Conservation (phyloP, 306 rosid species). For the Trichosanthes cucumerina region DNA sequence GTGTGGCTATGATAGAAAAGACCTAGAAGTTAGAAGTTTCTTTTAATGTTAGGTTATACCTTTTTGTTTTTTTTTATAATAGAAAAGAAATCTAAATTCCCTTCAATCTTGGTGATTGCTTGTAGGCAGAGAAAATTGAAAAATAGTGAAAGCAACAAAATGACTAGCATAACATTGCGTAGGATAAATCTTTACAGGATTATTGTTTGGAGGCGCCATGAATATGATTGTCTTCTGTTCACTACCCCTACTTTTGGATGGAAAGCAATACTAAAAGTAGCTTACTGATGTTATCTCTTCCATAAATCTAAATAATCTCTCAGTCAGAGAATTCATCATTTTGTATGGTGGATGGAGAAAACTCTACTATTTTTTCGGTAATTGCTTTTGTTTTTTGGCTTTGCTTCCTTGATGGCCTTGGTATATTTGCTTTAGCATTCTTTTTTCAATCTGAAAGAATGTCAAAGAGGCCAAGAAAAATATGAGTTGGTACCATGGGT, state of each 20-base stretch:
- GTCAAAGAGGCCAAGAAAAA: background rate
- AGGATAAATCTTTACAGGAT: background rate
- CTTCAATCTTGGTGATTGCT: constrained; percentile 1
- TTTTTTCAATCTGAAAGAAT: background rate
- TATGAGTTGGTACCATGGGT: background rate
- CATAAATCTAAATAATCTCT: background rate
- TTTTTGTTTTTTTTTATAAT: background rate
- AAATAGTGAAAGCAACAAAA: background rate
- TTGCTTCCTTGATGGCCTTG: background rate
- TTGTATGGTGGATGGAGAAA: background rate
- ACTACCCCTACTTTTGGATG: background rate
- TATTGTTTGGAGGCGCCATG: background rate
- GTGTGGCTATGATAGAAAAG: background rate
- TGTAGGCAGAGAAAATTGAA: background rate
- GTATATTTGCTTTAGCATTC: background rate
- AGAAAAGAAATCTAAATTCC: background rate
- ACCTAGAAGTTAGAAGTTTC: background rate
- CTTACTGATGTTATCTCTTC: background rate
- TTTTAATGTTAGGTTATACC: background rate
- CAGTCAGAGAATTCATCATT: background rate
- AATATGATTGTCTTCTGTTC: background rate
- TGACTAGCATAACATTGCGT: background rate
- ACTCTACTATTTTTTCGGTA: background rate
- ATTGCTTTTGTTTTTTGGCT: background rate
- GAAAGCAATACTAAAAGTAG: background rate